These are phyloP conservation scores for Aspergillus tubingensis DNA, from an alignment of 2,329 filamentous ascomycete species.

Conservation along the genomic window DNA sequence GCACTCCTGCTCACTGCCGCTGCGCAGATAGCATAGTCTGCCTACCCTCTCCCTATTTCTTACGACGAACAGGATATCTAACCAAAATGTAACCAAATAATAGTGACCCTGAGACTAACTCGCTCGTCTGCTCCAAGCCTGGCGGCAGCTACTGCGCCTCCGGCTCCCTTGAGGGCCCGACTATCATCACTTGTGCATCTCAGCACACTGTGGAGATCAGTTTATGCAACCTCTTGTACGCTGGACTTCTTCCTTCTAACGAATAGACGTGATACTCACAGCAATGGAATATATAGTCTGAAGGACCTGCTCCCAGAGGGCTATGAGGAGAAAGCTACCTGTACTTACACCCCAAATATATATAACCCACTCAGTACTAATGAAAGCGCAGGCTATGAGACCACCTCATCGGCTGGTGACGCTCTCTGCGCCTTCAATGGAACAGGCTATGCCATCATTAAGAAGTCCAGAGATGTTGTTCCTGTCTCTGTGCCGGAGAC, in stretches of 20 bases:
- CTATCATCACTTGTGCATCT: conserved; percentile 21
- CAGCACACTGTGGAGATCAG: conserved; percentile 14
- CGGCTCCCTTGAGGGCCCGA: conserved; percentile 19
- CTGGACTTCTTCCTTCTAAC: not conserved
- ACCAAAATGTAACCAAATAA: not conserved
- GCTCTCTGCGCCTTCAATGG: conserved; percentile 32
- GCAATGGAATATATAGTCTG: conserved; percentile 13
- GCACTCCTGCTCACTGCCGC: not conserved
- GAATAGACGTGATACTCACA: not conserved
- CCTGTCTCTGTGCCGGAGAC: conserved; percentile 18
- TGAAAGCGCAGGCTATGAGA: conserved; percentile 20
- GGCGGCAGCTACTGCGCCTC: conserved; percentile 22
- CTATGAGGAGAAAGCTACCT: conserved; percentile 19
- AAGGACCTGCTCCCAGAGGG: conserved; percentile 17
- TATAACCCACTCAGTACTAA: not conserved
- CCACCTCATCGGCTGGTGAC: conserved; percentile 15
- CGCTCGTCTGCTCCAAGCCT: conserved; percentile 21
- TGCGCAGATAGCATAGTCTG: conserved; percentile 19
- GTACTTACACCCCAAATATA: conserved; percentile 11
- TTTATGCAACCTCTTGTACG: conserved; percentile 24
- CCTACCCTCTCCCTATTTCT: not conserved
- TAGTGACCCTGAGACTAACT: conserved; percentile 22
- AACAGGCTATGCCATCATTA: conserved; percentile 21
- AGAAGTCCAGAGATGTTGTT: not conserved
- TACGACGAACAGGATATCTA: not conserved